phyloP scores from a whole-genome alignment of 148 eudicot genomes.

The Vaccinium macrocarpon region DNA sequence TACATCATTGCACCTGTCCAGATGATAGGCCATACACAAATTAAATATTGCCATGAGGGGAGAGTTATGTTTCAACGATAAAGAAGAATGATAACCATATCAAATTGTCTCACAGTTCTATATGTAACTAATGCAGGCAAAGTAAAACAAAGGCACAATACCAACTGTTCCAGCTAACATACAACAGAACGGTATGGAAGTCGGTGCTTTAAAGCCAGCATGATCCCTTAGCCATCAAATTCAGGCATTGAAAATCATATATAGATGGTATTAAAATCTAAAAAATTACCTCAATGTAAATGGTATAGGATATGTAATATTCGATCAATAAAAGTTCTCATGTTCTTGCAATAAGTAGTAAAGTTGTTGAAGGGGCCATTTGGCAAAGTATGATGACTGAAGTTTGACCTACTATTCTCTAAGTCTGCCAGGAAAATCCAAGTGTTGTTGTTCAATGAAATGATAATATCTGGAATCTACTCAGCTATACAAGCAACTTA shows the following conservation, averaged over 20 bases:
- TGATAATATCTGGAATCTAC: not conserved
- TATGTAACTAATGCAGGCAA: slow-evolving; percentile 39
- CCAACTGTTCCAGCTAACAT: slow-evolving; percentile 13
- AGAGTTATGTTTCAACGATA: not conserved
- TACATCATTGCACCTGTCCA: not conserved
- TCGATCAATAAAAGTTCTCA: not conserved
- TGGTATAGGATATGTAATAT: not conserved
- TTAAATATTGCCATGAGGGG: not conserved
- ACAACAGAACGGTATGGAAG: not conserved
- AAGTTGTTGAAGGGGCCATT: not conserved
- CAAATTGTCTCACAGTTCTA: not conserved
- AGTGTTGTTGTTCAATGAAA: not conserved
- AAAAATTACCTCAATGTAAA: not conserved
- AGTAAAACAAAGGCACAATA: slow-evolving; percentile 33
- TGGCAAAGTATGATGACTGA: not conserved
- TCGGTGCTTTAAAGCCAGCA: not conserved
- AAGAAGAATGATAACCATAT: not conserved
- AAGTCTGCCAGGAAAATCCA: not conserved
- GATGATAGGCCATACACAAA: not conserved
- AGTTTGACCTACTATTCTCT: not conserved
- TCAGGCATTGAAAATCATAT: not conserved
- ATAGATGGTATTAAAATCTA: not conserved
- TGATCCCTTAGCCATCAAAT: not conserved
- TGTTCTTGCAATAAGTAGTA: not conserved
- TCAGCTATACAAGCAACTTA: not conserved